Conservation (phyloP, 441 rosid species). For the Jatropha multifida region DNA sequence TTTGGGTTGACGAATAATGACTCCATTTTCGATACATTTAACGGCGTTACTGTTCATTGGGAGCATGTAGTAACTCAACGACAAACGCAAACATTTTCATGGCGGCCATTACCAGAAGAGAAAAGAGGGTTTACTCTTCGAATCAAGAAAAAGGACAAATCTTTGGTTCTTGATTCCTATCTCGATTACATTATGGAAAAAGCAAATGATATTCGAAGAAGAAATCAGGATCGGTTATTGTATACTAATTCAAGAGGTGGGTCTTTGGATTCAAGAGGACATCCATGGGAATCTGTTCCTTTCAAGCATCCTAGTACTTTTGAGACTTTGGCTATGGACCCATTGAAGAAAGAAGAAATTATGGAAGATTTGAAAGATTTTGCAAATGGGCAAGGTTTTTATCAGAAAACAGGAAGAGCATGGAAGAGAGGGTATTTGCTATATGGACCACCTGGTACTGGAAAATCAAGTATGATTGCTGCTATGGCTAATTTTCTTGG, state of each 20-base stretch:
- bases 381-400: constrained; percentile 58
- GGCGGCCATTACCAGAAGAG: constrained; percentile 92
- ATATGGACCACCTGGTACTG: constrained; percentile 83
- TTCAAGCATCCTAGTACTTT: constrained; percentile 94
- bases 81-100: constrained; percentile 67
- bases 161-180: constrained; percentile 57
- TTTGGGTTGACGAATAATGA: constrained; percentile 80
- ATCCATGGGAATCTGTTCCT: constrained; percentile 94
- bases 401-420: constrained; percentile 77
- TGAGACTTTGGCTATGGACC: constrained; percentile 83
- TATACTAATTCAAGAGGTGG: constrained; percentile 89
- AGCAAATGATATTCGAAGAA: constrained; percentile 70
- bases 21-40: constrained; percentile 58
- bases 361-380: constrained; percentile 69
- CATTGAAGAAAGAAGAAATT: constrained; percentile 50
- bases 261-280: constrained; percentile 72
- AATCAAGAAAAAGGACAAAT: constrained; percentile 62
- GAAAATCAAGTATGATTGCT: constrained; percentile 83
- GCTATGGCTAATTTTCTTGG: constrained; percentile 76
- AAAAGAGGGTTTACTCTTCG: constrained; percentile 78
- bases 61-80: constrained; percentile 79
- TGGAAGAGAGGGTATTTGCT: constrained; percentile 82
- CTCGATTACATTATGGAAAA: constrained; percentile 69
- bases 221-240: constrained; percentile 60
- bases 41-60: constrained; percentile 63